Conservation (phyloP, 73 alveolate genomes). For the Diophrys appendiculata region DNA sequence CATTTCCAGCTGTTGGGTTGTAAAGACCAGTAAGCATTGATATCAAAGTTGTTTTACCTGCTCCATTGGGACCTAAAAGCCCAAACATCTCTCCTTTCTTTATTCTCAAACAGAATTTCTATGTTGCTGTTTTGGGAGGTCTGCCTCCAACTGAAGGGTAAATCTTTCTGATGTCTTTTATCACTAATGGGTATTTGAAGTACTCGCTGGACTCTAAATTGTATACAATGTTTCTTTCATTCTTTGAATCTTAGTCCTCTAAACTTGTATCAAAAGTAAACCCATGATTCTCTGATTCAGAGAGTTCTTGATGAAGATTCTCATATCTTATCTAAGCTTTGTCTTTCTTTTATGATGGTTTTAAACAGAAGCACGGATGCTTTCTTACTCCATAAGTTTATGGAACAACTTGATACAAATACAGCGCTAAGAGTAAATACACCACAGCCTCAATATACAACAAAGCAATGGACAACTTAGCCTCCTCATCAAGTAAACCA, state of each 20-base stretch:
- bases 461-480: not conserved
- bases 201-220: constrained; percentile 35
- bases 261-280: constrained; percentile 23
- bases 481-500: not conserved
- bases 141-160: constrained; percentile 55
- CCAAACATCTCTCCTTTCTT: constrained; percentile 95
- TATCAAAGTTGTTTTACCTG: constrained; percentile 95
- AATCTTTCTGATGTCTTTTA: constrained; percentile 66
- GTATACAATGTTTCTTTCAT: constrained; percentile 73
- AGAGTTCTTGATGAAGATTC: constrained; percentile 15
- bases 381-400: constrained; percentile 92
- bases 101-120: constrained; percentile 60
- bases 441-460: constrained; percentile 73
- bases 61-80: constrained; percentile 97
- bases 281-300: constrained; percentile 3
- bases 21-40: constrained; percentile 87
- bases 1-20: constrained; percentile 87
- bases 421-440: constrained; percentile 82
- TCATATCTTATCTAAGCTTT: not conserved
- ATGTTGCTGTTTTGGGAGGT: constrained; percentile 72
- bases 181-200: constrained; percentile 70
- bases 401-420: constrained; percentile 91
- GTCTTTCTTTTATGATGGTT: not conserved
- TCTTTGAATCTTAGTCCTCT: constrained; percentile 74
- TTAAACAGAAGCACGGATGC: constrained; percentile 15